Evolutionary conservation across 2,329 filamentous ascomycete species (phyloP).

Genomic region (Fusarium aywerte): DNA sequence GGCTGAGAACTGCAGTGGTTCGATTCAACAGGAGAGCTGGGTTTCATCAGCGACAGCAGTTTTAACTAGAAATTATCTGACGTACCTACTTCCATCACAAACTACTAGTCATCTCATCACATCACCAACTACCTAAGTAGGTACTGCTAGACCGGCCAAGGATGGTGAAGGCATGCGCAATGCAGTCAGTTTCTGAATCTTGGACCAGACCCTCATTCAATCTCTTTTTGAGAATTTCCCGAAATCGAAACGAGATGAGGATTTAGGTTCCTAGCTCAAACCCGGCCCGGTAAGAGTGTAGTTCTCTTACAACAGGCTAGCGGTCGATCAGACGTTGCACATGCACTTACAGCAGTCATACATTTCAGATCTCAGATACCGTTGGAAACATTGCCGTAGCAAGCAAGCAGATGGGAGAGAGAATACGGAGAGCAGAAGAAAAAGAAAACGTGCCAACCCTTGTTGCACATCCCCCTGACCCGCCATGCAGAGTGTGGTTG

Average conservation of each 20-base stretch:
- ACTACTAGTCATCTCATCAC: conserved; percentile 27
- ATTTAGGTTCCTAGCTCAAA: conserved; percentile 33
- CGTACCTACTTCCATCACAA: conserved; percentile 28
- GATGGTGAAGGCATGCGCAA: conserved; percentile 12
- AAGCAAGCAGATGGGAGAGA: conserved; percentile 1
- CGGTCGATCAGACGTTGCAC: conserved; percentile 41
- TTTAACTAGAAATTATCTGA: neutral
- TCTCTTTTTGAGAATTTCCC: conserved; percentile 4
- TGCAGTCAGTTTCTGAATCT: neutral
- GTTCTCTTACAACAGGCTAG: conserved; percentile 36
- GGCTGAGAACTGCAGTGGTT: conserved; percentile 37
- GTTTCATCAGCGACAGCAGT: conserved; percentile 19
- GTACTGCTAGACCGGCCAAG: conserved; percentile 5
- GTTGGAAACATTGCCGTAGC: conserved; percentile 19
- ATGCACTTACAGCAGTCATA: conserved; percentile 26
- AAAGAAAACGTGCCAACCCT: conserved; percentile 36
- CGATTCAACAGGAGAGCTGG: conserved; percentile 33
- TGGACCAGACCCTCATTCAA: neutral
- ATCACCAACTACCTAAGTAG: conserved; percentile 29
- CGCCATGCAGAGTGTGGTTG: conserved; percentile 24
- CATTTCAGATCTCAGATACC: conserved; percentile 36
- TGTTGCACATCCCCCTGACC: conserved; percentile 45
- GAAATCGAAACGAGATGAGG: conserved; percentile 16
- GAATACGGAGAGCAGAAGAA: neutral
- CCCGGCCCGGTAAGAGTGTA: conserved; percentile 38